Evolutionary conservation across 2,329 filamentous ascomycete species (phyloP), one percentile per base, ranked within the genome.

Genomic region (Penicillium sp.): DNA sequence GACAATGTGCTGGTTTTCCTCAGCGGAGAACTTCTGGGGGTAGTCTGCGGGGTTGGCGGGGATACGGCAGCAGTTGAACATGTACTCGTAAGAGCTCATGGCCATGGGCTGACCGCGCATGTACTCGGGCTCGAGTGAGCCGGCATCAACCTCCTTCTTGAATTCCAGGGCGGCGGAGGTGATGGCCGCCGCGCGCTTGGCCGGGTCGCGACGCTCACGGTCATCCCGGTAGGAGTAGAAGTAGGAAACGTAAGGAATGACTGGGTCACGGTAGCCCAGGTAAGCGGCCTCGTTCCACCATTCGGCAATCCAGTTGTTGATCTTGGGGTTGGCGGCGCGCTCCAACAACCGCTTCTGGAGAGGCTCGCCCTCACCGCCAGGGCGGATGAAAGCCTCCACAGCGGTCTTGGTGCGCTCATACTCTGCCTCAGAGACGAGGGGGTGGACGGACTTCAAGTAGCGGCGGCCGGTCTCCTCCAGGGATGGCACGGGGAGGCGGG

Each of bases 281-380:
- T 99, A 99, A 57, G 95, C 95, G 4, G 88, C 86, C 53, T 96
- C 87, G 75, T 99, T 98, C 95, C 95, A 99, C 95, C 95, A 99
- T 67, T 99, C 93, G 67, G 89, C 88, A 56, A 99, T 83, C 95
- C 95, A 99, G 79, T 98, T 99, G 80, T 90, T 92, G 73, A 85
- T 80, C 61, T 90, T 88, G 50, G 93, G 88, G 65, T 96, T 86
- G 66, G 92, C 89, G 61, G 90, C 85, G 62, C 87, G 86, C 57
- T 90, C 91, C 51, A 93, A 69, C 63, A 99, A 83, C 75, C 93
- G 90, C 73, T 96, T 89, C 80, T 99, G 95, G 44, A 99, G 87
- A 69, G 86, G 86, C 74, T 88, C 84, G 60, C 93, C 95, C 51
- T 88, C 82, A 39, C 92, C 91, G 56, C 91, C 92, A n/a, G 93